A percentile compares a stretch with the other conserved stretches of the same genome.
phyloP scores from a whole-genome alignment of 2,329 filamentous ascomycete genomes.

The Verticillium tricorpus region DNA sequence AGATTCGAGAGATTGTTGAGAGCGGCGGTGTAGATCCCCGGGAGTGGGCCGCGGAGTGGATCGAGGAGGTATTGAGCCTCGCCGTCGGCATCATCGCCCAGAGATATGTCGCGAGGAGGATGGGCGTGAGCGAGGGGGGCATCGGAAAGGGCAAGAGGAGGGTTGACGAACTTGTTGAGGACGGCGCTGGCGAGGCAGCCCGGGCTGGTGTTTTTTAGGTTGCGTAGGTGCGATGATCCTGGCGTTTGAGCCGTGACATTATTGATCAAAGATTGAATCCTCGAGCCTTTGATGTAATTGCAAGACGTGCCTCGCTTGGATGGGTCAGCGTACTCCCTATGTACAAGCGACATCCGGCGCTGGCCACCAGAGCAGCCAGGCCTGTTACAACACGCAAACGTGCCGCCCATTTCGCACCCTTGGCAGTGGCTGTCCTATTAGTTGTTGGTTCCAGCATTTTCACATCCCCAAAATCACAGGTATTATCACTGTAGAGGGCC shows the following conservation, averaged over 20 bases:
- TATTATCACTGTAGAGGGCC: too few species aligned
- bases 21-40: conserved; percentile 76
- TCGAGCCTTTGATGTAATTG: too few species aligned
- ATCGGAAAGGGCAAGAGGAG: conserved; percentile 58
- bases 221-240: background rate
- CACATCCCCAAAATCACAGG: too few species aligned
- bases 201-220: conserved; percentile 12
- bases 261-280: background rate
- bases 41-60: conserved; percentile 97
- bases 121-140: conserved; percentile 87
- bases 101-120: conserved; percentile 87
- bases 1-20: conserved; percentile 81
- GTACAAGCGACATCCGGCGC: too few species aligned
- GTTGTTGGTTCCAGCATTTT: too few species aligned
- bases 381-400: too few species aligned
- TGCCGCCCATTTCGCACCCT: too few species aligned
- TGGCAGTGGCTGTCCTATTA: too few species aligned
- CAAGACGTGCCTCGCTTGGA: too few species aligned
- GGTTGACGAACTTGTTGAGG: conserved; percentile 50
- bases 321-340: too few species aligned
- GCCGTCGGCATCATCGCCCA: conserved; percentile 85
- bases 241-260: background rate
- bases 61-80: conserved; percentile 79
- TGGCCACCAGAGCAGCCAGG: too few species aligned
- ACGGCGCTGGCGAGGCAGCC: conserved; percentile 20